A percentile compares a stretch with the other conserved stretches of the same genome.
These are phyloP conservation scores for Heliocybe sulcata DNA, from an alignment of 1,284 basidiomycete genomes.

Conservation along the genomic window DNA sequence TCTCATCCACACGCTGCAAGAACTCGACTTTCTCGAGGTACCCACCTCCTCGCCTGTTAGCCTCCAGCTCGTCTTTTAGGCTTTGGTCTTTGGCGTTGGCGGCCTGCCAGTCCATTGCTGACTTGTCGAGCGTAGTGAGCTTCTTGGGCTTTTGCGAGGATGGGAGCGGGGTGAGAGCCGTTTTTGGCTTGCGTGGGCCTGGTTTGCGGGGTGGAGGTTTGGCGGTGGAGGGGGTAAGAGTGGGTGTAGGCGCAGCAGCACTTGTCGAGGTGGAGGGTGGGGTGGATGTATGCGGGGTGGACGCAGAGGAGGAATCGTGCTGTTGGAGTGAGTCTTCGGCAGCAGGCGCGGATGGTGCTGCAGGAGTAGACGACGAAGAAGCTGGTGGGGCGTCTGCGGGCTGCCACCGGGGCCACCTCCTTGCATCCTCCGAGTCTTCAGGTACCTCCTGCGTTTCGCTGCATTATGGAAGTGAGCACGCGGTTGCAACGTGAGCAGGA, in stretches of 20 bases:
- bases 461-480: constrained; percentile 12
- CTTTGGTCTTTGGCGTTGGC: constrained; percentile 30
- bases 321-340: background rate
- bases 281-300: constrained; percentile 6
- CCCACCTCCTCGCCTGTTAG: constrained; percentile 63
- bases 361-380: background rate
- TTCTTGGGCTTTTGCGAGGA: constrained; percentile 53
- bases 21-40: constrained; percentile 82
- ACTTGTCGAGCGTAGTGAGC: constrained; percentile 76
- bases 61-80: constrained; percentile 64
- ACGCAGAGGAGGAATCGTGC: constrained; percentile 2
- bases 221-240: constrained; percentile 12
- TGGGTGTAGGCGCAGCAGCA: constrained; percentile 6
- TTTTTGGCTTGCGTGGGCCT: constrained; percentile 61
- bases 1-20: constrained; percentile 62
- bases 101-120: constrained; percentile 73
- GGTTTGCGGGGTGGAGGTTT: constrained; percentile 32
- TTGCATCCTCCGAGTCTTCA: constrained; percentile 65
- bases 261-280: constrained; percentile 9
- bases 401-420: constrained; percentile 58
- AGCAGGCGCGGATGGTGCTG: background rate
- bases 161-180: constrained; percentile 36
- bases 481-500: constrained; percentile 5
- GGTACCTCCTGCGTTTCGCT: constrained; percentile 70
- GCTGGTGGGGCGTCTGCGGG: constrained; percentile 16